Evolutionary conservation across 306 rosid species (phyloP).

Genomic region (Pterocarpus macrocarpus): DNA sequence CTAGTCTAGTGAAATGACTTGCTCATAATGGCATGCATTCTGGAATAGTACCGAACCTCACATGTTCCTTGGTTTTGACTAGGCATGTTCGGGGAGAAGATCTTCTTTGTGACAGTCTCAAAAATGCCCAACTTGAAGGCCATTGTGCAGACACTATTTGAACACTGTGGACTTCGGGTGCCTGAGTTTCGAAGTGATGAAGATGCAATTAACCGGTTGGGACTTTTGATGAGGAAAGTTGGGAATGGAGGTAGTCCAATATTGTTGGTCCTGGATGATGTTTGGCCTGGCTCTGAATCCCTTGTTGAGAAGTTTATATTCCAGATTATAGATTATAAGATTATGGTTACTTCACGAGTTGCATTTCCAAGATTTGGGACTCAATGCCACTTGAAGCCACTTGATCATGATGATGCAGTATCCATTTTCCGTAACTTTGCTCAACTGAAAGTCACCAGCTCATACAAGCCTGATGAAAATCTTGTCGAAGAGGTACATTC

Average conservation of each 20-base stretch:
- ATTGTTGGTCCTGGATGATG: conserved; percentile 74
- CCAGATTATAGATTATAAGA: conserved; percentile 51
- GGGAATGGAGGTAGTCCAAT: conserved; percentile 32
- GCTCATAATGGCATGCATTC: conserved; percentile 38
- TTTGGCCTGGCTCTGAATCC: conserved; percentile 61
- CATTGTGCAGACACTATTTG: conserved; percentile 52
- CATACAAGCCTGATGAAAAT: conserved; percentile 45
- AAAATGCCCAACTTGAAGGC: conserved; percentile 51
- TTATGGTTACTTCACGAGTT: conserved; percentile 71
- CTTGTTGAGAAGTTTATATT: conserved; percentile 55
- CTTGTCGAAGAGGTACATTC: conserved; percentile 51
- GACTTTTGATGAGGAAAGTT: conserved; percentile 40
- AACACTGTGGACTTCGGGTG: conserved; percentile 28
- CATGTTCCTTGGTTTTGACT: conserved; percentile 12
- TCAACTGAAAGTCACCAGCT: conserved; percentile 18
- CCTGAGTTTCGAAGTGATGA: conserved; percentile 55
- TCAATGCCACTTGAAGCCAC: conserved; percentile 42
- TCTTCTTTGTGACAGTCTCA: conserved; percentile 57
- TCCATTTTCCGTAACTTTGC: conserved; percentile 59
- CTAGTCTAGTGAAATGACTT: background rate
- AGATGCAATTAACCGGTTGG: conserved; percentile 45
- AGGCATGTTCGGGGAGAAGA: conserved; percentile 59
- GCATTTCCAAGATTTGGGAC: conserved; percentile 53
- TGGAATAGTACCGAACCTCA: background rate
- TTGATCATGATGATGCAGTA: conserved; percentile 52